Conservation (phyloP, 345 rosid genomes). For the Odontarrhena argentea region DNA sequence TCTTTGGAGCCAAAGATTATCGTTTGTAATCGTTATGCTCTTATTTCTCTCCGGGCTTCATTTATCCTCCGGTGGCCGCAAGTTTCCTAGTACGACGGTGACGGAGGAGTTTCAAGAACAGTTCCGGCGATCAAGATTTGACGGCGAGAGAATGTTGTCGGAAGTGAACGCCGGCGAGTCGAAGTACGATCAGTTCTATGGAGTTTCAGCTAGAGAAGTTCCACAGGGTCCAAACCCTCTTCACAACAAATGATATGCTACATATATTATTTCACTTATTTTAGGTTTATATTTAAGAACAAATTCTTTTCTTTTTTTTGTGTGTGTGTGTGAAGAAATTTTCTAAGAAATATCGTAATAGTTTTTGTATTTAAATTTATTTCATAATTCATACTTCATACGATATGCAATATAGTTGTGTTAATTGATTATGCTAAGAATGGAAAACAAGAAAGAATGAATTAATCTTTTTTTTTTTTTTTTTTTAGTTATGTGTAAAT, state of each 20-base stretch:
- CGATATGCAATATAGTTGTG: too few species aligned
- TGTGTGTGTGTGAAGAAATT: not conserved
- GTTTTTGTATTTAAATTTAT: not conserved
- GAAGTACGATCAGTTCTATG: slow-evolving; percentile 29
- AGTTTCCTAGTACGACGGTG: slow-evolving; percentile 9
- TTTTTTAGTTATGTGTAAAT: too few species aligned
- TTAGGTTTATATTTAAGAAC: not conserved
- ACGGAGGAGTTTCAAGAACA: slow-evolving; percentile 24
- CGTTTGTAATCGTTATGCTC: slow-evolving; percentile 22
- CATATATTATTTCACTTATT: not conserved
- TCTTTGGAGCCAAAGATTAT: slow-evolving; percentile 20
- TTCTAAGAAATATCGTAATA: not conserved
- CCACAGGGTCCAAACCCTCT: slow-evolving; percentile 41
- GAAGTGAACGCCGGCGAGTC: not conserved
- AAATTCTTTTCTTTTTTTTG: not conserved
- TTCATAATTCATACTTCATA: not conserved
- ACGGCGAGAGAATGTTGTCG: slow-evolving; percentile 18
- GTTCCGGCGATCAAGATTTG: slow-evolving; percentile 9
- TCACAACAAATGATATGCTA: slow-evolving; percentile 32
- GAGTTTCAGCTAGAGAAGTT: slow-evolving; percentile 30
- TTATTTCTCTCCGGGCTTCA: slow-evolving; percentile 9
- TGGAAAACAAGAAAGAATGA: not conserved
- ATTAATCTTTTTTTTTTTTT: too few species aligned
- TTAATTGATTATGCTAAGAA: not conserved
- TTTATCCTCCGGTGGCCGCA: slow-evolving; percentile 22